Conservation (phyloP, 2,329 filamentous ascomycete species). For the Aspergillus arachidicola region DNA sequence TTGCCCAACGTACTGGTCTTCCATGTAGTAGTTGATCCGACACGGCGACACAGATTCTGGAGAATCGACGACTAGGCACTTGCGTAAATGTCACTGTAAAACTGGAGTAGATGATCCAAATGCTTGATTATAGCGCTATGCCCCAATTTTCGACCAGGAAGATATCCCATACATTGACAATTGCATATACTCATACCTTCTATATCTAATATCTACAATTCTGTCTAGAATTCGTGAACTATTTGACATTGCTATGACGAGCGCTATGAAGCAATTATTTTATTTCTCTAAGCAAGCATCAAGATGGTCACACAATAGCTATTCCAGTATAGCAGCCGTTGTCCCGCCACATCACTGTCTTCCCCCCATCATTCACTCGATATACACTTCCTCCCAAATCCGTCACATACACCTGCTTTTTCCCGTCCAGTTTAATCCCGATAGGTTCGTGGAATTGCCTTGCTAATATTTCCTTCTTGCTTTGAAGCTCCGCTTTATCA, state of each 20-base stretch:
- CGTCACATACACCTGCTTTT: slow-evolving; percentile 24
- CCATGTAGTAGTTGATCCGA: background rate
- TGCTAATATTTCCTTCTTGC: slow-evolving; percentile 19
- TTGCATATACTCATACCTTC: background rate
- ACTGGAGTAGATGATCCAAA: background rate
- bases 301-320: background rate
- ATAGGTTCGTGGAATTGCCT: slow-evolving; percentile 33
- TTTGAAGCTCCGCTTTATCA: slow-evolving; percentile 19
- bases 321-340: slow-evolving; percentile 26
- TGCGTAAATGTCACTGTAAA: background rate
- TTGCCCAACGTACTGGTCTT: background rate
- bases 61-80: background rate
- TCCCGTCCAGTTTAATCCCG: slow-evolving; percentile 25
- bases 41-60: background rate
- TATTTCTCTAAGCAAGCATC: background rate
- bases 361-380: slow-evolving; percentile 18
- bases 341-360: slow-evolving; percentile 24
- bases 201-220: background rate
- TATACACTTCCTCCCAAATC: slow-evolving; percentile 31
- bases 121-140: background rate
- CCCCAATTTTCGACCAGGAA: too few species aligned
- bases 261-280: background rate
- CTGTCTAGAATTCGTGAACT: background rate
- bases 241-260: too few species aligned
- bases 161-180: background rate